Base-by-base conservation (phyloP, 23 red algal genomes). In the Gracilaria domingensis region DNA sequence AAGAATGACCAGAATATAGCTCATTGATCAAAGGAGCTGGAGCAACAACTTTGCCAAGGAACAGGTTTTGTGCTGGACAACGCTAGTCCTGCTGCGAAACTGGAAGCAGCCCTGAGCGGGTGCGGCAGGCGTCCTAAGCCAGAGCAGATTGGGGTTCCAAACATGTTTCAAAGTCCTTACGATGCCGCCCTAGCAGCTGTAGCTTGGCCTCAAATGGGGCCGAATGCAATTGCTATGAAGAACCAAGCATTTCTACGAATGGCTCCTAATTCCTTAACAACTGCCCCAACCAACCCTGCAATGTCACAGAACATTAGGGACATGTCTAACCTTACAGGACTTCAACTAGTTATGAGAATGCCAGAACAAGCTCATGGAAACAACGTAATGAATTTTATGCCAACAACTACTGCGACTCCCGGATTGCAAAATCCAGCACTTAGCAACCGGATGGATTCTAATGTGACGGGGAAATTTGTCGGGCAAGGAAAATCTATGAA, bases 151-250 rank as follows among this genome's bases (percentile, higher is more conserved):
- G 65, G 65, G 1, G 35, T 70, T 38, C 65, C 65, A 34, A 70
- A 70, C 18, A 70, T 70, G 65, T 70, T 26, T 70, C 65, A 70
- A 70, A 26, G 28, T 36, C 24, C 16, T 28, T 70, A 70, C 35
- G 65, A 70, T 38, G 30, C 65, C 35, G 35, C 65, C 1, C 3
- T 70, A 16, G 65, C 65, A 17, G 65, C 65, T 14, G 35, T 26
- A 17, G 65, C 65, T 5, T 28, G 13, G 11, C 12, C 28, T 70
- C 28, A 28, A 34, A 33, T 70, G 65, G 65, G 17, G 35, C 65
- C 65, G 65, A 70, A 70, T 17, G 65, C 65, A 33, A 28, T 70
- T 70, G 65, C 65, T 38, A 70, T 70, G 65, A 70, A 70, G 65
- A 70, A 38, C 12, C 65, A 70, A 70, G 17, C 14, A 17, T 70